A percentile compares a stretch with the other conserved stretches of the same genome.
These are phyloP conservation scores for Bipolaris bicolor DNA, from an alignment of 2,329 filamentous ascomycete species.

Conservation along the genomic window DNA sequence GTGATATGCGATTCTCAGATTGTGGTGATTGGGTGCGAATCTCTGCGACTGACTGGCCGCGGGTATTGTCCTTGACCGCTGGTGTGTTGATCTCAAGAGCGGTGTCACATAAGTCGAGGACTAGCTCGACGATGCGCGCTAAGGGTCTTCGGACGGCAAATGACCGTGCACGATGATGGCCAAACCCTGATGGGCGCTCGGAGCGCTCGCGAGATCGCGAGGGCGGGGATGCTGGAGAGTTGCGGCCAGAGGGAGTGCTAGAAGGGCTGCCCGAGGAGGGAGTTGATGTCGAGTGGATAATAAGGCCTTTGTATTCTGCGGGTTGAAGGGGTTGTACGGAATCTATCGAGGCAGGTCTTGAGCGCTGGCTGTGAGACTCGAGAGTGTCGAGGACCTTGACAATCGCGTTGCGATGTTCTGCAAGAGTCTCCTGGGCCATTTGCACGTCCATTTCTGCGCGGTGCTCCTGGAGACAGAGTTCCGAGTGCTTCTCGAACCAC, in stretches of 20 bases:
- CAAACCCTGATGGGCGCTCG: constrained; percentile 71
- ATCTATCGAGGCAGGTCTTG: constrained; percentile 60
- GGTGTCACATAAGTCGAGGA: constrained; percentile 95
- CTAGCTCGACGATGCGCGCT: constrained; percentile 89
- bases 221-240: constrained; percentile 69
- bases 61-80: constrained; percentile 79
- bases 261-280: constrained; percentile 73
- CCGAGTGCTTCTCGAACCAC: constrained; percentile 99
- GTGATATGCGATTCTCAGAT: constrained; percentile 91
- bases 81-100: constrained; percentile 93
- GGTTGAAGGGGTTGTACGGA: constrained; percentile 55
- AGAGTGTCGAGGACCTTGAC: constrained; percentile 93
- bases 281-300: constrained; percentile 75
- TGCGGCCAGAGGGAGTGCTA: constrained; percentile 71
- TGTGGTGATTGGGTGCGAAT: constrained; percentile 93
- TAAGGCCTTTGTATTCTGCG: constrained; percentile 85
- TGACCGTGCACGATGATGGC: constrained; percentile 81
- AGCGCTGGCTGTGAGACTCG: constrained; percentile 75
- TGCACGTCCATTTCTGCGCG: constrained; percentile 97
- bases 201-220: constrained; percentile 73
- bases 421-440: constrained; percentile 88
- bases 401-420: constrained; percentile 91
- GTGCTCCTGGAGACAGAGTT: constrained; percentile 93
- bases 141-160: constrained; percentile 91
- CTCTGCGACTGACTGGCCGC: constrained; percentile 70